Evolutionary conservation across 805 yeast genomes (phyloP).

Genomic region (Candida oleophila): DNA sequence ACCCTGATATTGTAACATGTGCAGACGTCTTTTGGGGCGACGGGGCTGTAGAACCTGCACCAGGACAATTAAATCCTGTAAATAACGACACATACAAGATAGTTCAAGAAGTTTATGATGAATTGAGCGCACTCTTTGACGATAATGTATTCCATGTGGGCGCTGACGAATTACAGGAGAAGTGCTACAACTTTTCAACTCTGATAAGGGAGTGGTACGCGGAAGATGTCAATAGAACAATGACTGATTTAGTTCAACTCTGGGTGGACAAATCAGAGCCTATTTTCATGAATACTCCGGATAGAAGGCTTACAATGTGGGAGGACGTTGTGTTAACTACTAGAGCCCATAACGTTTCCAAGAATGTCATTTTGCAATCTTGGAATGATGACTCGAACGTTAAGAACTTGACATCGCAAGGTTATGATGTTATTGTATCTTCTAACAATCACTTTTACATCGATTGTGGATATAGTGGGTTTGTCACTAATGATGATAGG

Average conservation of each 20-base stretch:
- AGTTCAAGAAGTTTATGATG: conserved; percentile 31
- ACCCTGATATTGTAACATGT: conserved; percentile 31
- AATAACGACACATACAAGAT: conserved; percentile 30
- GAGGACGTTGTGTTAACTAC: conserved; percentile 30
- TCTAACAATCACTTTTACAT: conserved; percentile 31
- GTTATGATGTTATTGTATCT: conserved; percentile 41
- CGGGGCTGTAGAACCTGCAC: conserved; percentile 38
- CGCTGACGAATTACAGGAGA: conserved; percentile 33
- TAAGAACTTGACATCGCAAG: conserved; percentile 27
- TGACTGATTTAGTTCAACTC: conserved; percentile 23
- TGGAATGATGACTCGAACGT: conserved; percentile 27
- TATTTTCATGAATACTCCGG: conserved; percentile 22
- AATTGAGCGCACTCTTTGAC: conserved; percentile 26
- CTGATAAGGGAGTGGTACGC: conserved; percentile 25
- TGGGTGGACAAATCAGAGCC: conserved; percentile 37
- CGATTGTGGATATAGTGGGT: conserved; percentile 43
- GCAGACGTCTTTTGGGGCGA: conserved; percentile 18
- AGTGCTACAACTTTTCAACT: conserved; percentile 32
- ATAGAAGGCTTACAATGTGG: conserved; percentile 38
- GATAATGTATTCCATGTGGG: conserved; percentile 45
- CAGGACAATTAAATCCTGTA: conserved; percentile 40
- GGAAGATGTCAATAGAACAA: conserved; percentile 21
- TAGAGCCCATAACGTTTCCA: conserved; percentile 26
- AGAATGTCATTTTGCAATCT: conserved; percentile 32
- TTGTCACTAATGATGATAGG: conserved; percentile 33